Evolutionary conservation across 2,329 filamentous ascomycete species (phyloP).

Genomic region (Ophiostoma piceae): DNA sequence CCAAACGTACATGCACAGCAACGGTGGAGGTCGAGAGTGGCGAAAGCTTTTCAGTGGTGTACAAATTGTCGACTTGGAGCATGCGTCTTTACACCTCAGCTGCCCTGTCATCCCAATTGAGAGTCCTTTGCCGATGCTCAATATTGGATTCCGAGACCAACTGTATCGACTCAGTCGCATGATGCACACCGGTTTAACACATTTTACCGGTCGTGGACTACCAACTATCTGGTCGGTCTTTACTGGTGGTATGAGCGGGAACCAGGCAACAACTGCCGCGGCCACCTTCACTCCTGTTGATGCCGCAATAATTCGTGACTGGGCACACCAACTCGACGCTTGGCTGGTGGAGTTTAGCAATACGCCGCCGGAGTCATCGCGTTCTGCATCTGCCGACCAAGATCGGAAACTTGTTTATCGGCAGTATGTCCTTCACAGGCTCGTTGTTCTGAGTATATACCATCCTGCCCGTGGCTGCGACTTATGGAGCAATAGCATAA

Average conservation of each 20-base stretch:
- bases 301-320: slow-evolving; percentile 26
- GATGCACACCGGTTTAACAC: slow-evolving; percentile 26
- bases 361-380: slow-evolving; percentile 7
- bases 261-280: background rate
- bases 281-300: slow-evolving; percentile 23
- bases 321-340: slow-evolving; percentile 26
- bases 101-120: slow-evolving; percentile 25
- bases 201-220: slow-evolving; percentile 27
- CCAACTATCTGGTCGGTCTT: slow-evolving; percentile 27
- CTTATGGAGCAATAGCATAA: slow-evolving; percentile 24
- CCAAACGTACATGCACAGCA: background rate
- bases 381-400: background rate
- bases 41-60: slow-evolving; percentile 26
- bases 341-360: slow-evolving; percentile 26
- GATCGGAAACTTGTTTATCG: slow-evolving; percentile 24
- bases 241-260: background rate
- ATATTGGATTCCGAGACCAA: slow-evolving; percentile 22
- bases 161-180: slow-evolving; percentile 27
- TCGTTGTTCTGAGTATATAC: slow-evolving; percentile 26
- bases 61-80: slow-evolving; percentile 27
- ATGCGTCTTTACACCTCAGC: slow-evolving; percentile 26
- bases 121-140: slow-evolving; percentile 22
- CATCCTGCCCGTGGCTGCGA: slow-evolving; percentile 27
- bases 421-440: slow-evolving; percentile 26
- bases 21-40: slow-evolving; percentile 21